Conservation (phyloP, 2,329 filamentous ascomycete genomes). For the Xylariaceae sp. region DNA sequence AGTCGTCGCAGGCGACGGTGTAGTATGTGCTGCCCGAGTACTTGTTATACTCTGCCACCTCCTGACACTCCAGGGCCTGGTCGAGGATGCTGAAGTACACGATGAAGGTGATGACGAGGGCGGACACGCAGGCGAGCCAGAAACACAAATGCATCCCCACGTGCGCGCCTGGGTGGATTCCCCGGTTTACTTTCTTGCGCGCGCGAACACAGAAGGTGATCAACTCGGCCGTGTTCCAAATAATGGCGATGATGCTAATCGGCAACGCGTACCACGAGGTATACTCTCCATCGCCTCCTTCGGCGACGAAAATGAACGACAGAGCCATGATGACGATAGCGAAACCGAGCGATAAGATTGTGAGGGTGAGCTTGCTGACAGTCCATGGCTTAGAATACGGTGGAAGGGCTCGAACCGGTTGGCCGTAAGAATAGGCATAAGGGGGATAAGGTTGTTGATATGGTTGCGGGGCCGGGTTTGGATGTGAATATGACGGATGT, state of each 20-base stretch:
- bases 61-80: too few relatives aligned
- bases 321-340: slow-evolving; percentile 32
- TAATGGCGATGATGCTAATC: slow-evolving; percentile 29
- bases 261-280: slow-evolving; percentile 24
- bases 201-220: slow-evolving; percentile 33
- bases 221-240: slow-evolving; percentile 36
- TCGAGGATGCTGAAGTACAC: slow-evolving; percentile 2
- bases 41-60: slow-evolving; percentile 5
- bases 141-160: slow-evolving; percentile 34
- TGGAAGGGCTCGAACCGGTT: slow-evolving; percentile 30
- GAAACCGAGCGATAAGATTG: slow-evolving; percentile 23
- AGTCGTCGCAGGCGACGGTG: slow-evolving; percentile 14
- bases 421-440: slow-evolving; percentile 21
- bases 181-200: slow-evolving; percentile 29
- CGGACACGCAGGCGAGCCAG: slow-evolving; percentile 33
- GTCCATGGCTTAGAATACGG: slow-evolving; percentile 29
- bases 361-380: slow-evolving; percentile 29
- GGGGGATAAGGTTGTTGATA: slow-evolving; percentile 26
- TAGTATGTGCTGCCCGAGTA: background rate
- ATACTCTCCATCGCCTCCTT: slow-evolving; percentile 2
- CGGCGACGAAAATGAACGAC: slow-evolving; percentile 24
- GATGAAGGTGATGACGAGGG: slow-evolving; percentile 20
- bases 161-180: slow-evolving; percentile 38
- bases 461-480: slow-evolving; percentile 26
- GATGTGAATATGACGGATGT: slow-evolving; percentile 7